Evolutionary conservation across 352 stramenopile genomes (phyloP).

Genomic region (Phytophthora pisi): DNA sequence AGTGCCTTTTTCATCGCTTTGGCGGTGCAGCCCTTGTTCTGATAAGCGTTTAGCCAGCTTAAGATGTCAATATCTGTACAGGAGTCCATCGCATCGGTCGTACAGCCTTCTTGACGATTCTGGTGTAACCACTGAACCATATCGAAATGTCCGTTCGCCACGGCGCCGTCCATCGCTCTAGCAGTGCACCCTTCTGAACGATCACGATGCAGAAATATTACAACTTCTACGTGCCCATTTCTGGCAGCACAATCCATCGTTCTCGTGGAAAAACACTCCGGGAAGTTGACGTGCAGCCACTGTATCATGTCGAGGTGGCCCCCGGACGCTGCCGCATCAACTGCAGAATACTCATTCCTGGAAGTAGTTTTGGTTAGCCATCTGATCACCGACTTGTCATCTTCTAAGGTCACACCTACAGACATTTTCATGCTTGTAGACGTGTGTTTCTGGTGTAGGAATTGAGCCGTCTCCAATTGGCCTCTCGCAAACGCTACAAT

Average conservation of each 20-base stretch:
- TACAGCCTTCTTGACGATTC: not conserved
- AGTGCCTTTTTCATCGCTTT: not conserved
- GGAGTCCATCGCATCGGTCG: not conserved
- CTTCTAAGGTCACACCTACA: not conserved
- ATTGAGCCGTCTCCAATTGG: constrained; percentile 5
- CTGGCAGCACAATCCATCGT: constrained; percentile 2
- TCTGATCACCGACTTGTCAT: not conserved
- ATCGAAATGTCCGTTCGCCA: not conserved
- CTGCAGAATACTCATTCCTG: not conserved
- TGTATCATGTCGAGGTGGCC: not conserved
- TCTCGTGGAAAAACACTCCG: not conserved
- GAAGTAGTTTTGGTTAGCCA: not conserved
- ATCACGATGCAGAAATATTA: constrained; percentile 4
- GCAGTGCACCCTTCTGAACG: not conserved
- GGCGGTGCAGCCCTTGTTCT: not conserved
- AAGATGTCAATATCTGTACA: not conserved
- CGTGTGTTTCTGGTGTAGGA: not conserved
- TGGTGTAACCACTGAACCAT: not conserved
- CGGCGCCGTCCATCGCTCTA: not conserved
- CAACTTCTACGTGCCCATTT: constrained; percentile 14
- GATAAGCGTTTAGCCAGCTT: not conserved
- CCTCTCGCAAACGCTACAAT: not conserved
- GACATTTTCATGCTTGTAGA: not conserved
- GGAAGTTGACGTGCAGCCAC: not conserved
- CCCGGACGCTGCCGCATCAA: not conserved